Evolutionary conservation across 306 rosid species (phyloP).

Genomic region (Castanea crenata): DNA sequence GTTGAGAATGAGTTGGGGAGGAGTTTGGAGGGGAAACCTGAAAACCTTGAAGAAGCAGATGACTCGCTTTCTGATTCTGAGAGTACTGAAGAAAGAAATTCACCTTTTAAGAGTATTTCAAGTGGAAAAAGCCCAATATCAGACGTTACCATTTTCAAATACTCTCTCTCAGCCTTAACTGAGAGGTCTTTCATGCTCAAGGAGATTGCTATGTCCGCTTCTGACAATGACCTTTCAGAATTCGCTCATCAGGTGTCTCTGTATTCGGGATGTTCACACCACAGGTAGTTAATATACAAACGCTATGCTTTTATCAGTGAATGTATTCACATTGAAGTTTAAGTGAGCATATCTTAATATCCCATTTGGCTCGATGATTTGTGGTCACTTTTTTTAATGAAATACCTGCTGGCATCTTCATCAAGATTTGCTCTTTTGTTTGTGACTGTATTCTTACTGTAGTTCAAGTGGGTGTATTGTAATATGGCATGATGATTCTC

Average conservation of each 20-base stretch:
- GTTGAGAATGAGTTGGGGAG: constrained; percentile 49
- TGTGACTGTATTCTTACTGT: background rate
- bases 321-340: background rate
- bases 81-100: constrained; percentile 56
- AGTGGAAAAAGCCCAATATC: constrained; percentile 58
- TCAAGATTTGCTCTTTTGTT: background rate
- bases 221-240: constrained; percentile 59
- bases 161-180: constrained; percentile 69
- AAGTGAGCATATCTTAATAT: constrained; percentile 2
- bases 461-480: constrained; percentile 4
- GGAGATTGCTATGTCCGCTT: constrained; percentile 65
- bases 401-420: constrained; percentile 8
- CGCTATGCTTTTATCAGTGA: background rate
- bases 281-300: constrained; percentile 55
- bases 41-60: constrained; percentile 49
- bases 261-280: constrained; percentile 91
- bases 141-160: constrained; percentile 74
- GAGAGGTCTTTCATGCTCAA: constrained; percentile 87
- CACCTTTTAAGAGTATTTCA: constrained; percentile 41
- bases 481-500: constrained; percentile 17
- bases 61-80: constrained; percentile 65
- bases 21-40: constrained; percentile 39
- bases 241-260: constrained; percentile 69
- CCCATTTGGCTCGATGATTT: constrained; percentile 17
- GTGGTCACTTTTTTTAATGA: constrained; percentile 11